A percentile compares a stretch with the other conserved stretches of the same genome.
Conservation (phyloP, 495 filamentous ascomycete species). For the Aspergillus biplanus region DNA sequence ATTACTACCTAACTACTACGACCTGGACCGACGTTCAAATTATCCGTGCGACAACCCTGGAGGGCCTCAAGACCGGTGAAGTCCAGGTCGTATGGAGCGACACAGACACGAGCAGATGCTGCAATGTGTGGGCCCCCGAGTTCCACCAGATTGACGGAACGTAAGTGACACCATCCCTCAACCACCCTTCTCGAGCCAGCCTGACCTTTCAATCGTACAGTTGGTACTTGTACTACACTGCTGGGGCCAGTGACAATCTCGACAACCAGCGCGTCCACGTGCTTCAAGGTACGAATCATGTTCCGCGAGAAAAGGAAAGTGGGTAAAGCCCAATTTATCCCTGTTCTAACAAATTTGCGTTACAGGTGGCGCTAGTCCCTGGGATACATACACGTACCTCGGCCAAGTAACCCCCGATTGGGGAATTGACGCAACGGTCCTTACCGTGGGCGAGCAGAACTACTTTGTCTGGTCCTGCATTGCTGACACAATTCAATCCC, state of each 20-base stretch:
- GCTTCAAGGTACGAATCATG: constrained; percentile 12
- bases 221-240: constrained; percentile 27
- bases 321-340: too few species aligned
- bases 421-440: constrained; percentile 18
- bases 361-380: constrained; percentile 15
- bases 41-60: constrained; percentile 49
- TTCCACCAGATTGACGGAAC: constrained; percentile 47
- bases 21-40: constrained; percentile 53
- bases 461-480: constrained; percentile 22
- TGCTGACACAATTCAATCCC: constrained; percentile 13
- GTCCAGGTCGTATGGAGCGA: constrained; percentile 46
- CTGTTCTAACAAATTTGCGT: not conserved
- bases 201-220: constrained; percentile 1
- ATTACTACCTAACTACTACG: constrained; percentile 54
- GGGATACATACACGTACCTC: constrained; percentile 19
- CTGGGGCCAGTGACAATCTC: constrained; percentile 18
- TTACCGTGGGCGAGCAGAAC: constrained; percentile 6
- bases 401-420: constrained; percentile 17
- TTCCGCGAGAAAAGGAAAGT: not conserved
- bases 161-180: constrained; percentile 25
- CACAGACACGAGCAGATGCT: constrained; percentile 32
- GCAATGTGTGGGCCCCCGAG: constrained; percentile 59
- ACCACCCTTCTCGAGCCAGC: not conserved
- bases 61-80: constrained; percentile 46
- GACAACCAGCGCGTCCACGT: constrained; percentile 24